Base-by-base conservation (phyloP, 305 asterid genomes). In the Fraxinus greggii region DNA sequence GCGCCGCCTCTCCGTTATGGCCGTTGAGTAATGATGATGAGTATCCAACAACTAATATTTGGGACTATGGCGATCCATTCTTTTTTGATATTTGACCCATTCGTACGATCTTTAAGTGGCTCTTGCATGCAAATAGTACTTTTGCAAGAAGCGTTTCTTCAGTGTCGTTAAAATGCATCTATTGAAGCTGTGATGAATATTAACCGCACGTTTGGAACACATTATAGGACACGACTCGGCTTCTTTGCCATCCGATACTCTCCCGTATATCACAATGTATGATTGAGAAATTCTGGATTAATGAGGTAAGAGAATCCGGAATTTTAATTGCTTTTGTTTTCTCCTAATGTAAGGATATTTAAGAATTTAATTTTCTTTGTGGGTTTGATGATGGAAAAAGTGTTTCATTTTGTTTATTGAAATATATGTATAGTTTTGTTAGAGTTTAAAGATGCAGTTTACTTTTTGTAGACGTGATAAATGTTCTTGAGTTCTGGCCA, bases 1-100 rank as follows among this genome's bases (percentile, higher is more conserved):
- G 78, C 35, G 72, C 32, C 2, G 72, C 72, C 35, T 65, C 72
- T 65, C 72, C 72, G 33, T 23, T 65, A 51, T 93, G 94, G 97
- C 93, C 92, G 40, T 28, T 88, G 72, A 83, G 80, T 7, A 17
- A 73, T 1, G 97, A 95, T 5, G 95, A 91, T 32, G 94, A 89
- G 28, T 89, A 89, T 69, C 86, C 90, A 0, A 26, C 92, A 1
- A 59, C 88, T 4, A 83, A 86, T 70, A 84, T 95, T 69, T 95
- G 98, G 98, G 97, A 95, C 74, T 89, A 91, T 56, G 84, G 88
- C 0, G 97, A 94, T 83, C 94, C 92, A 0, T 92, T 88, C 87
- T 86, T 91, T 75, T 94, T 90, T 74, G 97, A 92, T 81, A 65
- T 65, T 65, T 65, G 33, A 65, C 15, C 72, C 2, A 3, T 10